Evolutionary conservation across 441 rosid genomes (phyloP).

Genomic region (Populus hybrid): DNA sequence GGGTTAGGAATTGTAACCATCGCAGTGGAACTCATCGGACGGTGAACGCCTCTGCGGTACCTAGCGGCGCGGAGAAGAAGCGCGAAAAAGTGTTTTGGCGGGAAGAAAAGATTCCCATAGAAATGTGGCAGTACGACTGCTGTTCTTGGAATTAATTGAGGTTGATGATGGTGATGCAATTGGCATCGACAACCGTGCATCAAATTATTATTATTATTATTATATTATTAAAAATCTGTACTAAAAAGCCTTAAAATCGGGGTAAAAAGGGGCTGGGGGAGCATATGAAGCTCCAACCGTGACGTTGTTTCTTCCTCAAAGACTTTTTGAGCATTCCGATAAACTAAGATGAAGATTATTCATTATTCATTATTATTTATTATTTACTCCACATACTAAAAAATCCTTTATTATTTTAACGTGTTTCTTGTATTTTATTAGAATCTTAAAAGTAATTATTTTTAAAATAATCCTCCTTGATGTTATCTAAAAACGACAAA

Average conservation of each 20-base stretch:
- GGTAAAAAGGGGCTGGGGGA: not conserved
- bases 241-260: not conserved
- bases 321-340: not conserved
- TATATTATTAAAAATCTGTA: no score
- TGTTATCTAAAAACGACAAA: no score
- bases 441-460: no score
- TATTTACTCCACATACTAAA: not conserved
- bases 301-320: not conserved
- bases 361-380: no score
- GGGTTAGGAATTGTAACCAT: no score
- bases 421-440: not conserved
- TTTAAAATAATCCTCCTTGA: no score
- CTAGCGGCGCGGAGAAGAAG: not conserved
- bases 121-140: not conserved
- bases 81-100: not conserved
- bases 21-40: not conserved
- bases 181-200: not conserved
- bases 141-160: not conserved
- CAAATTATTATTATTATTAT: not conserved
- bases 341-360: not conserved
- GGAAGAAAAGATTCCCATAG: not conserved
- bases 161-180: not conserved
- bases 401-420: not conserved
- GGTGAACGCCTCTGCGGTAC: not conserved
- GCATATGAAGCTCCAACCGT: not conserved